phyloP scores from a whole-genome alignment of 1,139 yeast species.

The Yamadazyma jaroonii region DNA sequence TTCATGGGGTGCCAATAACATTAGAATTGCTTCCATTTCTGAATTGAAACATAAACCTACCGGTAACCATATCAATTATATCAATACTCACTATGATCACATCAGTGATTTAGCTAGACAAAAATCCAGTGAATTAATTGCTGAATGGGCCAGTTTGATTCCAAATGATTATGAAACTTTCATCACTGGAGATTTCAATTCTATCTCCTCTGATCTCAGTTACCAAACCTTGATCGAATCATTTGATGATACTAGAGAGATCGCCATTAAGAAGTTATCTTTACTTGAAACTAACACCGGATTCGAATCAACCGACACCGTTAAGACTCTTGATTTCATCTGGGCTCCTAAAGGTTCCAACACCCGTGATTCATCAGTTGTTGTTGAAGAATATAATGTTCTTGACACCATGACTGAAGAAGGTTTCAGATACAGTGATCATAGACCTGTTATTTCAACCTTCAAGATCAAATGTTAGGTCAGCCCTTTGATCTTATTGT shows the following conservation, averaged over 20 bases:
- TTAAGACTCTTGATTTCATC: slow-evolving; percentile 24
- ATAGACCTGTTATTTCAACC: slow-evolving; percentile 38
- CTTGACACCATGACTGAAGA: slow-evolving; percentile 24
- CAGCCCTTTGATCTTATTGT: too few relatives aligned
- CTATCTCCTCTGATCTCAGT: slow-evolving; percentile 12
- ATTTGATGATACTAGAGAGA: slow-evolving; percentile 19
- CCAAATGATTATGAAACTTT: slow-evolving; percentile 33
- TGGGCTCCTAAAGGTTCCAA: slow-evolving; percentile 23
- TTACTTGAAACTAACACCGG: slow-evolving; percentile 39
- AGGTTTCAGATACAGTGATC: slow-evolving; percentile 37
- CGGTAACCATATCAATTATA: slow-evolving; percentile 25
- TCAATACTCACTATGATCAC: slow-evolving; percentile 46
- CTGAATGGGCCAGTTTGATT: slow-evolving; percentile 25
- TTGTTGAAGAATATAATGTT: slow-evolving; percentile 32
- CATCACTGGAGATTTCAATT: slow-evolving; percentile 22
- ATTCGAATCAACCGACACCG: slow-evolving; percentile 25
- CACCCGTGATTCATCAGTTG: slow-evolving; percentile 10
- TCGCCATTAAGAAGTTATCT: slow-evolving; percentile 19
- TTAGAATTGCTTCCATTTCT: slow-evolving; percentile 41
- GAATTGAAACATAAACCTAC: slow-evolving; percentile 23
- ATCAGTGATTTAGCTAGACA: slow-evolving; percentile 36
- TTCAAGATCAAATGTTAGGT: slow-evolving; percentile 13
- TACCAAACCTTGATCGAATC: slow-evolving; percentile 25
- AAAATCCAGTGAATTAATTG: slow-evolving; percentile 27
- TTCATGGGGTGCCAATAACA: slow-evolving; percentile 42